A percentile compares a stretch with the other conserved stretches of the same genome.
Conservation (phyloP, 1,284 basidiomycete genomes). For the Rhodotorula sp. region DNA sequence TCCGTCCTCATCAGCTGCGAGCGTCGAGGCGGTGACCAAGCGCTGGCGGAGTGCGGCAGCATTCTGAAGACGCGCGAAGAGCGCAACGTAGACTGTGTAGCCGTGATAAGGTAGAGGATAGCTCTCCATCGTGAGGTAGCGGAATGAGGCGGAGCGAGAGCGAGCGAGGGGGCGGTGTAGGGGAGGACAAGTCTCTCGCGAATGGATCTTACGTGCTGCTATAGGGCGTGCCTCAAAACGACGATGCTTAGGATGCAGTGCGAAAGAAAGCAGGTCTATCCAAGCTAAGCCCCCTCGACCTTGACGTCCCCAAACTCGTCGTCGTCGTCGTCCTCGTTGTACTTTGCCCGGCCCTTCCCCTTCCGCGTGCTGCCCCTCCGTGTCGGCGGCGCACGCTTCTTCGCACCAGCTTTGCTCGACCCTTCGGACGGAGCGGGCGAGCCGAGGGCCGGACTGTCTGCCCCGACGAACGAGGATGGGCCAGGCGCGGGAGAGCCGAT, state of each 20-base stretch:
- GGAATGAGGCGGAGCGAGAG: neutral
- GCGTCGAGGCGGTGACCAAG: slow-evolving; percentile 66
- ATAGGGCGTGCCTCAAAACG: too few species aligned
- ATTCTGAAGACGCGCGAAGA: slow-evolving; percentile 69
- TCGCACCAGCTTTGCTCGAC: neutral
- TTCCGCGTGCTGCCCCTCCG: neutral
- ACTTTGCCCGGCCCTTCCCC: neutral
- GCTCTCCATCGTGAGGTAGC: slow-evolving; percentile 51
- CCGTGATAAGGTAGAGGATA: slow-evolving; percentile 50
- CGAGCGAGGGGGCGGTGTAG: neutral
- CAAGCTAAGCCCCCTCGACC: neutral
- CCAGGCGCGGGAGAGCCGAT: neutral
- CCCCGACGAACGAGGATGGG: too few species aligned
- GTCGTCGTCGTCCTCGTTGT: neutral
- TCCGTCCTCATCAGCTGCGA: slow-evolving; percentile 62
- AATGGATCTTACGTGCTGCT: too few species aligned
- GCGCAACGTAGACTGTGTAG: slow-evolving; percentile 60
- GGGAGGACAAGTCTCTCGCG: neutral
- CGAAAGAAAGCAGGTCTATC: neutral
- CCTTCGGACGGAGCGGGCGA: neutral
- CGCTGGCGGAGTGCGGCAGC: slow-evolving; percentile 62
- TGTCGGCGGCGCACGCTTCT: neutral
- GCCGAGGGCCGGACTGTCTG: neutral
- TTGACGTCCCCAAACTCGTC: slow-evolving; percentile 1
- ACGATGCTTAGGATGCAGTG: neutral